These are phyloP conservation scores for Cladosporium oxysporum DNA, from an alignment of 2,329 filamentous ascomycete genomes.

Conservation along the genomic window DNA sequence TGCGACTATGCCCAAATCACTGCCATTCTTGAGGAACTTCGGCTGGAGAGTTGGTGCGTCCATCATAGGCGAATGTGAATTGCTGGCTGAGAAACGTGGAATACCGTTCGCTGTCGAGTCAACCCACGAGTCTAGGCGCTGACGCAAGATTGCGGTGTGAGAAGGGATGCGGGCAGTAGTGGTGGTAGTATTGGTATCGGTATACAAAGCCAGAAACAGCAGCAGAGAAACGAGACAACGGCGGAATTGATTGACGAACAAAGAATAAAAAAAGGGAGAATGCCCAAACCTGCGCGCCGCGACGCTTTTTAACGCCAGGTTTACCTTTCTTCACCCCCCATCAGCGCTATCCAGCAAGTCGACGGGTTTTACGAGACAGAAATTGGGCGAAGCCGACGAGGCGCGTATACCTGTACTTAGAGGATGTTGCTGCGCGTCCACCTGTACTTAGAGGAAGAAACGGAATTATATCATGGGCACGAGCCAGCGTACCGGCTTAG, in stretches of 20 bases:
- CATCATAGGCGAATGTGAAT: conserved; percentile 28
- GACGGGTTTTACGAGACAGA: conserved; percentile 17
- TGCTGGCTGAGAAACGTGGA: background rate
- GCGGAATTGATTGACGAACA: conserved; percentile 2
- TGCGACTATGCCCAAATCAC: conserved; percentile 86
- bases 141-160: background rate
- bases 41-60: conserved; percentile 59
- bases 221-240: background rate
- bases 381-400: conserved; percentile 10
- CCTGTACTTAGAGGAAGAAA: conserved; percentile 17
- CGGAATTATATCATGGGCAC: conserved; percentile 11
- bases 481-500: conserved; percentile 5
- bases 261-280: background rate
- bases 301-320: conserved; percentile 9
- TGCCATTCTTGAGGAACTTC: conserved; percentile 76
- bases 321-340: conserved; percentile 10
- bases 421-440: conserved; percentile 9
- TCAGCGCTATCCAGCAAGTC: conserved; percentile 16
- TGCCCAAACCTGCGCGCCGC: background rate
- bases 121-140: background rate
- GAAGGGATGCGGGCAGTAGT: background rate
- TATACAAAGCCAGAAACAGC: conserved; percentile 3
- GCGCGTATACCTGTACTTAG: conserved; percentile 16
- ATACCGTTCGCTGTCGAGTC: background rate
- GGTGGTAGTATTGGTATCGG: background rate